A percentile compares a stretch with the other conserved stretches of the same genome.
Conservation (phyloP, 164 flowering plant genomes). For the Taxillus chinensis region DNA sequence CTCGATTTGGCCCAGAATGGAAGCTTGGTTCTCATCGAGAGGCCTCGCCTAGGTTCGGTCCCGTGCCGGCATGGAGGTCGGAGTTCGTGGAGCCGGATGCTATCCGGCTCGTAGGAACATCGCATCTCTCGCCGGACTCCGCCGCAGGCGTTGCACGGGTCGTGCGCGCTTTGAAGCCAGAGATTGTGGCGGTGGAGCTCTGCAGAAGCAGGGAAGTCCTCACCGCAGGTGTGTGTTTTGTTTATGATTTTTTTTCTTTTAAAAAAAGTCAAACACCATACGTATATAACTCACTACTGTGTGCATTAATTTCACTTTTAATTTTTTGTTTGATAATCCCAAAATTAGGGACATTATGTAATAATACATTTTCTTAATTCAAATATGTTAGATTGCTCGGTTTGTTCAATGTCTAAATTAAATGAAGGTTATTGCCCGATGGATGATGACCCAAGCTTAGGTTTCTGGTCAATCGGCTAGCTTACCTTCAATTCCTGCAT, state of each 20-base stretch:
- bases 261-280: too few species aligned
- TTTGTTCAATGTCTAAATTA: too few species aligned
- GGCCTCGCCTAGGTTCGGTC: conserved; percentile 66
- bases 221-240: not conserved
- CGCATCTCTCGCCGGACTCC: conserved; percentile 46
- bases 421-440: too few species aligned
- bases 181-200: conserved; percentile 89
- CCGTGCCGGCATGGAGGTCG: conserved; percentile 70
- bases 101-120: conserved; percentile 79
- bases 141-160: conserved; percentile 66
- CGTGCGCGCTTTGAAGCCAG: conserved; percentile 60
- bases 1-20: conserved; percentile 66
- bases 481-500: conserved; percentile 53
- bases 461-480: conserved; percentile 14
- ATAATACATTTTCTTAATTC: too few species aligned
- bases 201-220: conserved; percentile 83
- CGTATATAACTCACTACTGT: too few species aligned
- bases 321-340: too few species aligned
- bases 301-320: too few species aligned
- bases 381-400: too few species aligned
- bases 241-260: not conserved
- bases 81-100: conserved; percentile 83
- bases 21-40: conserved; percentile 49
- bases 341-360: too few species aligned
- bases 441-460: not conserved